Evolutionary conservation across 2,329 filamentous ascomycete genomes (phyloP).

Genomic region (Aspergillus aculeatus): DNA sequence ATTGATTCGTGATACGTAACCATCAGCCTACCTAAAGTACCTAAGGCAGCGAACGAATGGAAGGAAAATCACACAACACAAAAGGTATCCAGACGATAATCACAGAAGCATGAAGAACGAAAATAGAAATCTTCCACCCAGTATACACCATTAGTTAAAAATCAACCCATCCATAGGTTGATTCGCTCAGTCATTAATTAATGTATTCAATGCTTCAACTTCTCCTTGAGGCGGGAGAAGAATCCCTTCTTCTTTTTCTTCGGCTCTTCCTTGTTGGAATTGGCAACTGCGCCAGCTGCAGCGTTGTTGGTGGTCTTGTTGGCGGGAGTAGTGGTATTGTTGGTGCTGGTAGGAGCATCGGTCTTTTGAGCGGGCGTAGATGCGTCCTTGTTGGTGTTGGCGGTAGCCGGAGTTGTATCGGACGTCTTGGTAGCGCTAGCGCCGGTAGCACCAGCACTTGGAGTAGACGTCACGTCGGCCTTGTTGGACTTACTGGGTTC

Average conservation of each 20-base stretch:
- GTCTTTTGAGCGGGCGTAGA: neutral
- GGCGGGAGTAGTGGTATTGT: neutral
- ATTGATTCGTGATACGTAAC: neutral
- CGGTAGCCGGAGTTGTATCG: slow-evolving; percentile 3
- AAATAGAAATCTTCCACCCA: neutral
- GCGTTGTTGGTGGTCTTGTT: slow-evolving; percentile 8
- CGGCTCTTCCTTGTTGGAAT: slow-evolving; percentile 30
- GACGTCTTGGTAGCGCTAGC: slow-evolving; percentile 18
- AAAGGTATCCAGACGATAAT: slow-evolving; percentile 26
- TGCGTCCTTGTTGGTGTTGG: neutral
- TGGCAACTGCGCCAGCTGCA: neutral
- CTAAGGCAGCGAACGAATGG: neutral
- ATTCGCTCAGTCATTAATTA: neutral
- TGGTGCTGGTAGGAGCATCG: neutral
- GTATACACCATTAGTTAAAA: slow-evolving; percentile 10
- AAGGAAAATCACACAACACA: slow-evolving; percentile 12
- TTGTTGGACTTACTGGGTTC: neutral
- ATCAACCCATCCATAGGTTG: neutral
- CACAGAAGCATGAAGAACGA: slow-evolving; percentile 2
- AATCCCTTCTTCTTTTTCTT: slow-evolving; percentile 68
- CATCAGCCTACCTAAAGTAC: neutral
- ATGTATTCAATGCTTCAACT: slow-evolving; percentile 40
- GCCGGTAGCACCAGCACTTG: slow-evolving; percentile 10
- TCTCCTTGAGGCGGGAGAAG: slow-evolving; percentile 57
- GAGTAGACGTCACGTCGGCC: neutral